A percentile compares a stretch with the other conserved stretches of the same genome.
phyloP scores from a whole-genome alignment of 371 early-diverging fungal genomes.

The Capillidium rhysosporum region DNA sequence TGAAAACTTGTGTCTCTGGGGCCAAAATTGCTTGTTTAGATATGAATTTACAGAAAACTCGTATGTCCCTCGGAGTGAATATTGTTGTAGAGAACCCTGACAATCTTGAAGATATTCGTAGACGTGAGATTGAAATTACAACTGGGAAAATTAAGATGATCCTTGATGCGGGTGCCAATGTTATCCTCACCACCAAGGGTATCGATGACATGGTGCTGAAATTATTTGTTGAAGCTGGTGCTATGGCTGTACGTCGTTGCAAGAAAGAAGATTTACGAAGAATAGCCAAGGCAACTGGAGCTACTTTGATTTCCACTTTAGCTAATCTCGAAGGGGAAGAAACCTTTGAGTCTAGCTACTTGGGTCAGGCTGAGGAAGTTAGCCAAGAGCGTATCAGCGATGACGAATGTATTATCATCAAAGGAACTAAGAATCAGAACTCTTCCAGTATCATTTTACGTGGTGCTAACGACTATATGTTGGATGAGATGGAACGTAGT shows the following conservation, averaged over 20 bases:
- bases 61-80: slow-evolving; percentile 96
- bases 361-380: slow-evolving; percentile 93
- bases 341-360: slow-evolving; percentile 71
- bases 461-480: slow-evolving; percentile 97
- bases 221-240: slow-evolving; percentile 89
- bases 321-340: slow-evolving; percentile 97
- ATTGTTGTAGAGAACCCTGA: slow-evolving; percentile 97
- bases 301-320: slow-evolving; percentile 87
- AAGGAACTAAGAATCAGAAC: slow-evolving; percentile 83
- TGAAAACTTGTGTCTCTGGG: slow-evolving; percentile 68
- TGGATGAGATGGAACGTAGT: slow-evolving; percentile 99
- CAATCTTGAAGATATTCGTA: slow-evolving; percentile 94
- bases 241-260: slow-evolving; percentile 89
- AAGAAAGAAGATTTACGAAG: slow-evolving; percentile 95
- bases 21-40: slow-evolving; percentile 99
- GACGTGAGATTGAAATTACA: slow-evolving; percentile 92
- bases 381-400: slow-evolving; percentile 93
- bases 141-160: slow-evolving; percentile 93
- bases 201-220: slow-evolving; percentile 98
- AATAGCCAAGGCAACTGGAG: slow-evolving; percentile 96
- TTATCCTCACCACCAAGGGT: slow-evolving; percentile 97
- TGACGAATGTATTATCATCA: slow-evolving; percentile 94
- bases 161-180: slow-evolving; percentile 92
- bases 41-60: slow-evolving; percentile 98
- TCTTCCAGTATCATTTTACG: slow-evolving; percentile 89